Evolutionary conservation across 306 rosid genomes (phyloP), one percentile per base, ranked within the genome.

Genomic region (Sesbania bispinosa): DNA sequence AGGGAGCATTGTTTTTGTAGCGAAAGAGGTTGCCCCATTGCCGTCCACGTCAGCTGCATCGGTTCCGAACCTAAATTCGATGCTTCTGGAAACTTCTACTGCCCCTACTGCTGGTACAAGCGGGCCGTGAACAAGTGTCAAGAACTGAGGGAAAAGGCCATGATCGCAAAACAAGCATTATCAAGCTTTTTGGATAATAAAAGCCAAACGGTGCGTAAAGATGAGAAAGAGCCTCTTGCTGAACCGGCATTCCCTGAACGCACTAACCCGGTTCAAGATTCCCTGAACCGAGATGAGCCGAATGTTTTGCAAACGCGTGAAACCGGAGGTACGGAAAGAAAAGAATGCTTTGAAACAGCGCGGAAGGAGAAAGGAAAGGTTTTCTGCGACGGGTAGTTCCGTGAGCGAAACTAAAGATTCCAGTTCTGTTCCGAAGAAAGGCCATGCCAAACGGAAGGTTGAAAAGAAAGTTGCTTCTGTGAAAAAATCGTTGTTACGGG

Each of bases 81-180:
- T 57, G 74, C 69, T 30, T 75, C 16, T 2, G 97, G 97, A 2
- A 74, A 68, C 30, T 89, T 84, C 76, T 83, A 55, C 54, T 93
- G 93, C 57, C 89, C 96, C 18, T 80, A 88, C 57, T 93, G 97
- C 62, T 76, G 78, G 27, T 84, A 81, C 77, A 88, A 80, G 67
- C 81, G 69, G 5, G 80, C 77, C 4, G 8, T 77, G 5, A 53
- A 67, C 13, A 73, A 32, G 38, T 65, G 68, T 33, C 69, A 9
- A 29, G 74, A 72, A 46, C 13, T 80, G 65, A 81, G 77, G 75
- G 71, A 73, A 48, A 88, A 73, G 50, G 82, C 78, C 4, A 10
- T 77, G 75, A 7, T 11, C 3, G 87, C 89, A 0, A 90, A 83
- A 84, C 71, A 72, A 45, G 74, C 74, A 6, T 73, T 93, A 71